Conservation (phyloP, 2,329 filamentous ascomycete species). For the Monosporascus sp. region DNA sequence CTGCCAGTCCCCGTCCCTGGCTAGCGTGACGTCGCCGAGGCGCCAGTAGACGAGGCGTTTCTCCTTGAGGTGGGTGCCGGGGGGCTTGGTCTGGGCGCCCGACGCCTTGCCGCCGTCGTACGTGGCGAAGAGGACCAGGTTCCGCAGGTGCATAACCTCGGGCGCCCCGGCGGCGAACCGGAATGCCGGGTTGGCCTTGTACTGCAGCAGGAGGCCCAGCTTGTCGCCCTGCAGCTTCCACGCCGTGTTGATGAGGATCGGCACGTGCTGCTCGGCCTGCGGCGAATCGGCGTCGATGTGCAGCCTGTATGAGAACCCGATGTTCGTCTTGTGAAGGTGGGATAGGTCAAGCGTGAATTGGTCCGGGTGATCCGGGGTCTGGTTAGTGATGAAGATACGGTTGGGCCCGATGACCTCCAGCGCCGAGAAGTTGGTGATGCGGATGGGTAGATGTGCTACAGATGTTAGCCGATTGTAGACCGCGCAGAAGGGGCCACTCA, state of each 20-base stretch:
- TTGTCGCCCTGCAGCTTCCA: slow-evolving; percentile 86
- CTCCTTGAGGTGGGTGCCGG: slow-evolving; percentile 73
- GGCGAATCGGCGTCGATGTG: slow-evolving; percentile 56
- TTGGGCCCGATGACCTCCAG: slow-evolving; percentile 93
- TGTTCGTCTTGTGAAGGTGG: slow-evolving; percentile 66
- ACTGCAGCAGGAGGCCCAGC: slow-evolving; percentile 79
- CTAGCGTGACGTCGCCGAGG: slow-evolving; percentile 66
- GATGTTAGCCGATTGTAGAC: slow-evolving; percentile 12
- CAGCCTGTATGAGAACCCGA: slow-evolving; percentile 90
- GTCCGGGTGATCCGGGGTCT: slow-evolving; percentile 59
- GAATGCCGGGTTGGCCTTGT: slow-evolving; percentile 72
- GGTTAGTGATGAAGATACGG: slow-evolving; percentile 77
- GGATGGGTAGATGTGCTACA: slow-evolving; percentile 59
- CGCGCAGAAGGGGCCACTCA: slow-evolving; percentile 31
- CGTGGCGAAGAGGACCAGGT: slow-evolving; percentile 67
- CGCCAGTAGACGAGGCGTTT: slow-evolving; percentile 77
- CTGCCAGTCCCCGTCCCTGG: slow-evolving; percentile 55
- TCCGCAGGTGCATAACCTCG: slow-evolving; percentile 58
- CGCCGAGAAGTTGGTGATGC: slow-evolving; percentile 80
- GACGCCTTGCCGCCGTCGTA: slow-evolving; percentile 66
- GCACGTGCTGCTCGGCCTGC: slow-evolving; percentile 52
- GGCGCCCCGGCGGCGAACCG: slow-evolving; percentile 33
- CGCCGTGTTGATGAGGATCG: slow-evolving; percentile 65
- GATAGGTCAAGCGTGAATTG: slow-evolving; percentile 74
- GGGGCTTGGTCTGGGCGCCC: slow-evolving; percentile 70